Conservation (phyloP, 2,329 filamentous ascomycete genomes). For the Paracorniculantispora psalliotae region DNA sequence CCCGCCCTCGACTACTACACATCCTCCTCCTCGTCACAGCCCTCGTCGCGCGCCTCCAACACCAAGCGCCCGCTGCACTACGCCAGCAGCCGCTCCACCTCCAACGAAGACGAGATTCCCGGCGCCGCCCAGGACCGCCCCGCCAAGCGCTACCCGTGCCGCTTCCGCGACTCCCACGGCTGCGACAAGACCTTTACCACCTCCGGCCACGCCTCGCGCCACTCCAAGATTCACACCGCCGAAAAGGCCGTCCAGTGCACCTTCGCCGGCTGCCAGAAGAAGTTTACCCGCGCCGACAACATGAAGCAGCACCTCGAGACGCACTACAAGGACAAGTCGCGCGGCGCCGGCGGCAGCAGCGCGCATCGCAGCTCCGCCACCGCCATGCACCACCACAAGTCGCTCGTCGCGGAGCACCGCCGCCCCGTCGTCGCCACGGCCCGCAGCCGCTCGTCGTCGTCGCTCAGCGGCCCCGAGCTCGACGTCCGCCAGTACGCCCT, state of each 20-base stretch:
- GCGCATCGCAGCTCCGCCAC: constrained; percentile 29
- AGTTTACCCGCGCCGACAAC: constrained; percentile 78
- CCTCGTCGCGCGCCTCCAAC: constrained; percentile 27
- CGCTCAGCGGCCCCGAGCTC: constrained; percentile 21
- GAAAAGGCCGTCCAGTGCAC: constrained; percentile 70
- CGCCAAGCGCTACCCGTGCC: constrained; percentile 68
- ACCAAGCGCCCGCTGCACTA: constrained; percentile 40
- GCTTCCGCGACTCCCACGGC: constrained; percentile 63
- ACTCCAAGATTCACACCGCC: constrained; percentile 78
- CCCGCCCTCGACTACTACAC: constrained; percentile 42
- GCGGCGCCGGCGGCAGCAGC: constrained; percentile 34
- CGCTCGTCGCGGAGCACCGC: constrained; percentile 7
- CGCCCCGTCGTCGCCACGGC: not conserved
- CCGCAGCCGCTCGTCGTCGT: constrained; percentile 27
- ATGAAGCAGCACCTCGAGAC: constrained; percentile 83
- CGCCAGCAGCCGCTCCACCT: constrained; percentile 41
- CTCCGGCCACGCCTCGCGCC: constrained; percentile 77
- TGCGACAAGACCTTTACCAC: constrained; percentile 81
- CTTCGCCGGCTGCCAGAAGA: constrained; percentile 68
- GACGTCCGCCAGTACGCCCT: constrained; percentile 38
- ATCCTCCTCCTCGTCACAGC: constrained; percentile 21
- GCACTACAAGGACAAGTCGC: constrained; percentile 61
- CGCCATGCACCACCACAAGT: constrained; percentile 29
- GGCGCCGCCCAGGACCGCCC: constrained; percentile 40
- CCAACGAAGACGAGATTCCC: constrained; percentile 47